phyloP scores from a whole-genome alignment of 257 asterid genomes.

The Coffea canephora region DNA sequence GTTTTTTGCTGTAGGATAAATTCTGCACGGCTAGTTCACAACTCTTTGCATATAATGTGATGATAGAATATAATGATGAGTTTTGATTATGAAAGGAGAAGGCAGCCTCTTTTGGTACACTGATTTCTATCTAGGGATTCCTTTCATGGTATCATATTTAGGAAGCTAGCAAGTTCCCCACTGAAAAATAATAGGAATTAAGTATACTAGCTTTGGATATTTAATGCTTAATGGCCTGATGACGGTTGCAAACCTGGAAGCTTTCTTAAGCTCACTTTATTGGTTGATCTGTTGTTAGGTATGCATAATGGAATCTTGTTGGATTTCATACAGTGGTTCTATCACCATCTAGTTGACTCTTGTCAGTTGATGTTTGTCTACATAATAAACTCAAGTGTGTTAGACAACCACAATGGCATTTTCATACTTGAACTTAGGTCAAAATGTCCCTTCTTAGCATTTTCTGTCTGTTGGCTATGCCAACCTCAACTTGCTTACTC shows the following conservation, averaged over 20 bases:
- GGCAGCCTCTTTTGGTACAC: background rate
- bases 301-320: background rate
- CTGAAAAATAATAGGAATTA: background rate
- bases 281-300: background rate
- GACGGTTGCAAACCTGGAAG: background rate
- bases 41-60: background rate
- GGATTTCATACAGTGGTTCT: too few species aligned
- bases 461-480: too few species aligned
- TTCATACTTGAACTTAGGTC: too few species aligned
- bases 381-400: too few species aligned
- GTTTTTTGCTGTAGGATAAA: background rate
- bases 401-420: too few species aligned
- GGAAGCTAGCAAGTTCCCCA: background rate
- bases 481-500: too few species aligned
- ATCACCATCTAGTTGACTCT: too few species aligned
- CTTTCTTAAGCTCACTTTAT: too few species aligned
- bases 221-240: background rate
- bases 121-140: background rate
- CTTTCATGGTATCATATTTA: background rate
- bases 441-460: too few species aligned
- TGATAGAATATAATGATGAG: background rate
- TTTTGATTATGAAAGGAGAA: background rate
- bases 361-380: too few species aligned
- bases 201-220: too few species aligned
- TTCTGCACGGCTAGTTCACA: background rate